Evolutionary conservation across 805 yeast species (phyloP).

Genomic region (Wickerhamia fluorescens): DNA sequence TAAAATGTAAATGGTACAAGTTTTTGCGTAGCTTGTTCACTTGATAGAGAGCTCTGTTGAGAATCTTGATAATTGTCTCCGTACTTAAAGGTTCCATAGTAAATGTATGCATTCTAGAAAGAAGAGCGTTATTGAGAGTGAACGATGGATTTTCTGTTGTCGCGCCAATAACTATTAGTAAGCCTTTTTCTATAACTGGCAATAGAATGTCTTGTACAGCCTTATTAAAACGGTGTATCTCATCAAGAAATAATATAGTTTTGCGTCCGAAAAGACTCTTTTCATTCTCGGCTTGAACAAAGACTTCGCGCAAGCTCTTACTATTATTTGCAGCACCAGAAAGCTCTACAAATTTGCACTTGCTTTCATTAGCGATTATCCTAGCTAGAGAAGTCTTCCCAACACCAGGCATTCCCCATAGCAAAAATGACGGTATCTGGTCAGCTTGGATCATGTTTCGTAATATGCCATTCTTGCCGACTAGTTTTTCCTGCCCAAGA

Average conservation of each 20-base stretch:
- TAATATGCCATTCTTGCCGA: slow-evolving; percentile 30
- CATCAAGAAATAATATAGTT: slow-evolving; percentile 33
- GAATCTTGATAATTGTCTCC: slow-evolving; percentile 26
- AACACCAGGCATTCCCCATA: slow-evolving; percentile 41
- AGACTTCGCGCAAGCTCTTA: slow-evolving; percentile 28
- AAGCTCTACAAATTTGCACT: slow-evolving; percentile 29
- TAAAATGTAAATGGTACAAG: slow-evolving; percentile 41
- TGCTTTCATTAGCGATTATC: slow-evolving; percentile 26
- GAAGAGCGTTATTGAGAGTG: slow-evolving; percentile 34
- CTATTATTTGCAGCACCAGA: slow-evolving; percentile 35
- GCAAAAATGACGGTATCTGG: slow-evolving; percentile 32
- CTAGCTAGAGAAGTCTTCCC: slow-evolving; percentile 39
- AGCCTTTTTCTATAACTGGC: slow-evolving; percentile 37
- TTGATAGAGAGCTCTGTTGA: slow-evolving; percentile 31
- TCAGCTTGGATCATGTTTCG: slow-evolving; percentile 27
- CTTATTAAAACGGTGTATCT: slow-evolving; percentile 38
- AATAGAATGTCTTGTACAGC: slow-evolving; percentile 36
- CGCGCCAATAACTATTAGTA: slow-evolving; percentile 35
- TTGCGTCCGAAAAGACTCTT: slow-evolving; percentile 24
- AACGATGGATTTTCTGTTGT: slow-evolving; percentile 61
- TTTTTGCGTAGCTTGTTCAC: slow-evolving; percentile 54
- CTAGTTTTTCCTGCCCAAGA: slow-evolving; percentile 35
- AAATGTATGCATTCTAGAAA: slow-evolving; percentile 39
- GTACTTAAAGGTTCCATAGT: slow-evolving; percentile 33
- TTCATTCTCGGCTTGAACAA: slow-evolving; percentile 31